Evolutionary conservation across 805 yeast species (phyloP).

Genomic region (Clavispora vitiphila): DNA sequence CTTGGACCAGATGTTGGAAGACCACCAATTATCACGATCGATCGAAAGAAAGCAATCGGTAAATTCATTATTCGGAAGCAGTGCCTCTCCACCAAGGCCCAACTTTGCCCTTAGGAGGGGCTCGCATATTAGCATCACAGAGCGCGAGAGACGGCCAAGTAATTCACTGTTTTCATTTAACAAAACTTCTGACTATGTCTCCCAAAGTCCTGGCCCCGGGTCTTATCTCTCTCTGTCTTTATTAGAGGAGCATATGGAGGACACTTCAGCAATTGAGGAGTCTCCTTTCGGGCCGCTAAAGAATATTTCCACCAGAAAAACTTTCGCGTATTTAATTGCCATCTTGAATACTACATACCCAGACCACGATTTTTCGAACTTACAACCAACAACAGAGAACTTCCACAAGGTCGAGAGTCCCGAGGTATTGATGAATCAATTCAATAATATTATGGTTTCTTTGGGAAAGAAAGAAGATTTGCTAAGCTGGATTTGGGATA

Average conservation of each 20-base stretch:
- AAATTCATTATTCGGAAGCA: slow-evolving; percentile 32
- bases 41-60: slow-evolving; percentile 34
- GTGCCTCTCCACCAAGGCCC: slow-evolving; percentile 29
- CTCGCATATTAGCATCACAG: slow-evolving; percentile 16
- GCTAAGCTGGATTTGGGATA: slow-evolving; percentile 79
- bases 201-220: slow-evolving; percentile 1
- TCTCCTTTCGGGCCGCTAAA: slow-evolving; percentile 92
- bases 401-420: slow-evolving; percentile 31
- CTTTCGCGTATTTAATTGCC: slow-evolving; percentile 86
- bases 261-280: slow-evolving; percentile 27
- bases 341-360: slow-evolving; percentile 90
- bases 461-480: slow-evolving; percentile 39
- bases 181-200: slow-evolving; percentile 9
- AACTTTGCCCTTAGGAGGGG: slow-evolving; percentile 19
- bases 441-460: slow-evolving; percentile 69
- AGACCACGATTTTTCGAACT: slow-evolving; percentile 86
- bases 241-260: slow-evolving; percentile 8
- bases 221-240: slow-evolving; percentile 10
- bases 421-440: slow-evolving; percentile 53
- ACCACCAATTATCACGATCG: slow-evolving; percentile 36
- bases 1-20: slow-evolving; percentile 50
- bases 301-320: slow-evolving; percentile 77
- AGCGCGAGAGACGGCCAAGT: slow-evolving; percentile 26
- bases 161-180: slow-evolving; percentile 21
- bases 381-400: slow-evolving; percentile 72